Evolutionary conservation across 495 filamentous ascomycete genomes (phyloP), one percentile per base, ranked within the genome.

Genomic region (Trichoderma gamsii): DNA sequence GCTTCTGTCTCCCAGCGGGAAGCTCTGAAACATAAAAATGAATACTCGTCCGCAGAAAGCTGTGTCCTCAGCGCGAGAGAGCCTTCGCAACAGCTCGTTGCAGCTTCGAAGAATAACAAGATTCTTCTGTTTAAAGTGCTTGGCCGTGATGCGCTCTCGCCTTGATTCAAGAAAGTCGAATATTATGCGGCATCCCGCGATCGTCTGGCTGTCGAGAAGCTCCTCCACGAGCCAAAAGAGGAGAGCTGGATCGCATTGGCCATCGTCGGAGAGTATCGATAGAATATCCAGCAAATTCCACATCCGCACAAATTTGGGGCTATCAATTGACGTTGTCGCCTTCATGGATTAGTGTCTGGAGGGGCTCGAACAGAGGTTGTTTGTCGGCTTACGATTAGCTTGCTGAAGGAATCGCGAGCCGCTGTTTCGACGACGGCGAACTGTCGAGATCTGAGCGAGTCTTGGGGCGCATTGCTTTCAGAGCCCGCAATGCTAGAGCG

Each of bases 11-110:
- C 93, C 93, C 0, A 98, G 82, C 13, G 95, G 92, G 73, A 98
- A 97, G 75, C 91, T 96, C 76, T 98, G 95, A 77, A 97, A 98
- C 68, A 98, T 86, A 74, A 97, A 99, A 70, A 99, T 96, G 74
- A 97, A 97, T 25, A 99, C 93, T 59, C 94, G 85, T 44, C 95
- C 95, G 75, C 93, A 97, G 76, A 99, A 99, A 3, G 96, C 93
- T 0, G 96, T 92, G 78, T 99, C 96, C 73, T 97, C 92, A 4
- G 95, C 92, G 63, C 96, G 84, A 3, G 95, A 98, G 4, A 99
- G 82, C 67, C 95, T 84, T 63, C 95, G 88, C 11, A 98, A 85
- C 3, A 99, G 84, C 77, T 98, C 96, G 77, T 98, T 99, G 81
- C 96, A 98, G 25, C 90, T 89, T 72, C 95, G 84, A 4, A 99